Evolutionary conservation across 1,139 yeast genomes (phyloP).

Genomic region (Geotrichum reessii): DNA sequence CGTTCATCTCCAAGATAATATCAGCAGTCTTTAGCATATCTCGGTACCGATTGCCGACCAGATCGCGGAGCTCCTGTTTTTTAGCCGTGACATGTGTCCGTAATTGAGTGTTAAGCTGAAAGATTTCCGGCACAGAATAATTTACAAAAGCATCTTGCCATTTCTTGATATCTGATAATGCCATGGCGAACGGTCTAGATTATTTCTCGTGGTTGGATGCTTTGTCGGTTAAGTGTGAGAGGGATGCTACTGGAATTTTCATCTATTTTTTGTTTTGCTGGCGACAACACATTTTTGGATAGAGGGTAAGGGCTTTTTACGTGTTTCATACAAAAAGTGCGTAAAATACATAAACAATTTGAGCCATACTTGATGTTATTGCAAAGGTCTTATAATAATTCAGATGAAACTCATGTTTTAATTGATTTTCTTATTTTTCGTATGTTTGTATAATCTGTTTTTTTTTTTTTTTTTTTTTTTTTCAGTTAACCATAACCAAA

Average conservation of each 20-base stretch:
- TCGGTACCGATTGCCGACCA: constrained; percentile 62
- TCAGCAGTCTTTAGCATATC: constrained; percentile 67
- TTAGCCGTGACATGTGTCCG: constrained; percentile 29
- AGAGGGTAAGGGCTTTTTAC: constrained; percentile 4
- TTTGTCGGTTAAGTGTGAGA: no score
- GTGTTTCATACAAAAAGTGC: background rate
- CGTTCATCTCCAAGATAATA: constrained; percentile 53
- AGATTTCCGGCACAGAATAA: constrained; percentile 27
- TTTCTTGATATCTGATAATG: constrained; percentile 8
- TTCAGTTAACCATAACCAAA: background rate
- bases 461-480: background rate
- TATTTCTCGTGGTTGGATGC: no score
- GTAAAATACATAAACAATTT: background rate
- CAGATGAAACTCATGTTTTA: no score
- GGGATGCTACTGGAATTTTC: no score
- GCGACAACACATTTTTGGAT: background rate
- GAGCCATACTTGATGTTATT: background rate
- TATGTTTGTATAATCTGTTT: background rate
- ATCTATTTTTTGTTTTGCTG: background rate
- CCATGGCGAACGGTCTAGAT: constrained; percentile 10
- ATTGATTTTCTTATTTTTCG: constrained; percentile 1
- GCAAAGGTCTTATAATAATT: no score
- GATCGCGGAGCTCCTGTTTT: constrained; percentile 45
- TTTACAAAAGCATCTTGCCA: constrained; percentile 31
- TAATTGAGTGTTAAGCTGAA: constrained; percentile 24